Evolutionary conservation across 2,329 filamentous ascomycete species (phyloP).

Genomic region (Botrytis cinerea): DNA sequence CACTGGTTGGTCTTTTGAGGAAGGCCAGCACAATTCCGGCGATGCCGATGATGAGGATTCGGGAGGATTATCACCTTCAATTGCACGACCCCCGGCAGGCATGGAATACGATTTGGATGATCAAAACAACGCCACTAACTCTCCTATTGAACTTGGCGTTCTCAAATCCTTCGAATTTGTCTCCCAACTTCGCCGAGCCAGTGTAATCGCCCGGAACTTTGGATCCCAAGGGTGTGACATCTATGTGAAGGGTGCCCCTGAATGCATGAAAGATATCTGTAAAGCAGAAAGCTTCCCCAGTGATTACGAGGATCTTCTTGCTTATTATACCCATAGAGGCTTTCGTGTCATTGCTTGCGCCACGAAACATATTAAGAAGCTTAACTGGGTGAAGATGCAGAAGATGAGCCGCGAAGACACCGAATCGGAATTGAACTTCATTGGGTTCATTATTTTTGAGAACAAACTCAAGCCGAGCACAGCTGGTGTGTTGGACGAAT

Average conservation of each 20-base stretch:
- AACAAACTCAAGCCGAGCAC: conserved; percentile 96
- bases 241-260: conserved; percentile 94
- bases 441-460: conserved; percentile 97
- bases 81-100: conserved; percentile 75
- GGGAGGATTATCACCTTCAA: conserved; percentile 77
- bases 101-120: conserved; percentile 59
- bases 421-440: conserved; percentile 80
- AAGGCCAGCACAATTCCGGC: conserved; percentile 70
- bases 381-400: conserved; percentile 92
- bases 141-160: conserved; percentile 81
- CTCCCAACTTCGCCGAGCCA: conserved; percentile 86
- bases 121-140: conserved; percentile 40
- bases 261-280: conserved; percentile 95
- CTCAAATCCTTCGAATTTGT: conserved; percentile 93
- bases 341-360: conserved; percentile 97
- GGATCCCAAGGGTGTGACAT: conserved; percentile 81
- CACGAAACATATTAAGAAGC: conserved; percentile 80
- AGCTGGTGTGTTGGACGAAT: conserved; percentile 75
- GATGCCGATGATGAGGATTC: conserved; percentile 73
- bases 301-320: conserved; percentile 87
- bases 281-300: conserved; percentile 77
- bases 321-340: conserved; percentile 91
- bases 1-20: conserved; percentile 88
- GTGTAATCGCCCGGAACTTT: conserved; percentile 88
- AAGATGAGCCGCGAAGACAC: conserved; percentile 88